phyloP scores from a whole-genome alignment of 345 rosid genomes.

The Excoecaria agallocha region DNA sequence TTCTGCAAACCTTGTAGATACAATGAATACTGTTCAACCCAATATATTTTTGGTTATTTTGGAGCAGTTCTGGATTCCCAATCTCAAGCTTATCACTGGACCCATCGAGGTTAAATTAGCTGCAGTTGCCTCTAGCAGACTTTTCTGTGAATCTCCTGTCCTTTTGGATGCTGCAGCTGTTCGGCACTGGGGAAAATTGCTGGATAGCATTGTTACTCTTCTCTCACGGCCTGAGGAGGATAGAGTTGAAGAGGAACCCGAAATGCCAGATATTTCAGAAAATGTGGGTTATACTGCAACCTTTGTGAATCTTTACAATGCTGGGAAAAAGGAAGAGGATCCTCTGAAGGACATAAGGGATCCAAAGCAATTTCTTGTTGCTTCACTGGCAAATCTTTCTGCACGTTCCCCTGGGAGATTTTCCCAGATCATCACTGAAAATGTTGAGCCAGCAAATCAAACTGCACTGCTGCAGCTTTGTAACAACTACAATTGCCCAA shows the following conservation, averaged over 20 bases:
- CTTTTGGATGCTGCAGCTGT: conserved; percentile 65
- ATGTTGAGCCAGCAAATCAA: conserved; percentile 72
- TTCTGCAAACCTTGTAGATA: conserved; percentile 50
- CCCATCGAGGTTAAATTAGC: conserved; percentile 65
- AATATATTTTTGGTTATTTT: conserved; percentile 52
- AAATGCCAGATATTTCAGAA: conserved; percentile 86
- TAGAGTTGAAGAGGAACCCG: conserved; percentile 74
- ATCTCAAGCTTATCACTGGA: conserved; percentile 73
- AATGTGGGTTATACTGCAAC: conserved; percentile 74
- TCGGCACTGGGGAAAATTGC: conserved; percentile 71
- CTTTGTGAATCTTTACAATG: conserved; percentile 78
- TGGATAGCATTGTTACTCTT: conserved; percentile 80
- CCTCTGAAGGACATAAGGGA: conserved; percentile 73
- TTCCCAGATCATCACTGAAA: conserved; percentile 64
- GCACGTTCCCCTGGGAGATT: conserved; percentile 68
- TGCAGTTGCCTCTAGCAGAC: conserved; percentile 77
- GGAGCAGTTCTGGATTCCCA: conserved; percentile 92
- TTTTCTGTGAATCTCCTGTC: conserved; percentile 72
- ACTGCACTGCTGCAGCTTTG: conserved; percentile 69
- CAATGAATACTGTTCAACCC: conserved; percentile 82
- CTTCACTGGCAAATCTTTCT: conserved; percentile 61
- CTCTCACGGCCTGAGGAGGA: conserved; percentile 81
- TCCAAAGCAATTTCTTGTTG: conserved; percentile 72
- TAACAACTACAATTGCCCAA: conserved; percentile 47
- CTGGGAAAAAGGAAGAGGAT: conserved; percentile 91